Evolutionary conservation across 441 rosid genomes (phyloP).

Genomic region (Erysimum pusillum): DNA sequence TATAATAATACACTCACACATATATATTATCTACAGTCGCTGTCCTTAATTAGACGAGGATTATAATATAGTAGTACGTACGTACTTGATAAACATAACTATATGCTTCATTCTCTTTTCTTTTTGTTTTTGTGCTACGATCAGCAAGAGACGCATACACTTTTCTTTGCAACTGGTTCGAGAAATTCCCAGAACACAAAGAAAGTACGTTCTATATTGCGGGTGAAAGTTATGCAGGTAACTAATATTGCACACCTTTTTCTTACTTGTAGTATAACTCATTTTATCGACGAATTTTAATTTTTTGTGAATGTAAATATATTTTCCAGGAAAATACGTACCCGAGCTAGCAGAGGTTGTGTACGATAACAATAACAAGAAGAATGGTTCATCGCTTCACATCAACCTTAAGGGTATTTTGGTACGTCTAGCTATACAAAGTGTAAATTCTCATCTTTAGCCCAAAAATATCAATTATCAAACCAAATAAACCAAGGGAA

Average conservation of each 20-base stretch:
- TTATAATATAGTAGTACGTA: slow-evolving; percentile 11
- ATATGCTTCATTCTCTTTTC: slow-evolving; percentile 22
- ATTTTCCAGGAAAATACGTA: slow-evolving; percentile 76
- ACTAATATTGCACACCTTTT: slow-evolving; percentile 3
- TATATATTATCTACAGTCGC: neutral
- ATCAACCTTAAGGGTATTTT: slow-evolving; percentile 85
- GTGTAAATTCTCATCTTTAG: neutral
- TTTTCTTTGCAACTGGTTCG: slow-evolving; percentile 84
- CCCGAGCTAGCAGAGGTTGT: slow-evolving; percentile 86
- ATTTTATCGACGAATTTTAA: neutral
- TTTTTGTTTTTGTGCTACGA: slow-evolving; percentile 47
- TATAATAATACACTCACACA: neutral
- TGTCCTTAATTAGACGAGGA: slow-evolving; percentile 31
- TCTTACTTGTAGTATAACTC: neutral
- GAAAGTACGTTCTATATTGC: slow-evolving; percentile 74
- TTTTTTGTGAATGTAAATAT: slow-evolving; percentile 50
- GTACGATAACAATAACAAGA: slow-evolving; percentile 72
- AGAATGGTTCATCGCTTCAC: slow-evolving; percentile 52
- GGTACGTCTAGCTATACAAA: slow-evolving; percentile 54
- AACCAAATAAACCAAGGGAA: neutral
- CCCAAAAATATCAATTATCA: slow-evolving; percentile 34
- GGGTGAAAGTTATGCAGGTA: slow-evolving; percentile 99
- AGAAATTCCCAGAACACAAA: slow-evolving; percentile 77
- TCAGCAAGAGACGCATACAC: slow-evolving; percentile 85
- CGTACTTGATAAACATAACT: slow-evolving; percentile 19